Base-by-base conservation (phyloP, 768 basidiomycete species). In the Trametes maxima region DNA sequence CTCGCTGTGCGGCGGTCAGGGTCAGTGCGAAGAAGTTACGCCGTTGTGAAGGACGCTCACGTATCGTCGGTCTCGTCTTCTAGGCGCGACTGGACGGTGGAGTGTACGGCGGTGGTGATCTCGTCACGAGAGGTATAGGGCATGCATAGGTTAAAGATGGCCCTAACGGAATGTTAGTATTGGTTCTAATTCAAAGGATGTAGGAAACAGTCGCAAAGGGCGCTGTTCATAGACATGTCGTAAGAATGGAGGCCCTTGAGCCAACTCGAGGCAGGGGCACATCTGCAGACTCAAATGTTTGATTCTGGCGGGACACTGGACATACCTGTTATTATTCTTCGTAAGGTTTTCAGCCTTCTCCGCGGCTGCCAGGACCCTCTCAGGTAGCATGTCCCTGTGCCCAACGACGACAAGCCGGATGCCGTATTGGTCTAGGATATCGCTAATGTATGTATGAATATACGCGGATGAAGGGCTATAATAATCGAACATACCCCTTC, bases 121-220 rank as follows among this genome's bases (percentile, higher is more conserved):
- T 99, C 97, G 69, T 99, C 92, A 28, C 89, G 83, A 1, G 95
- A 90, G 5, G 94, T 82, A 69, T 98, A 99, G 0, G 96, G 89
- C 81, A 95, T 93, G 75, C 92, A 94, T 5, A 98, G 77, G 70
- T 98, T 98, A 37, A 98, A 79, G 25, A 95, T 88, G 1, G 91
- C 87, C 35, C 95, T 98, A 57, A 17, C 11, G 12, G 24, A 16
- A 46, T 36, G 42, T 39, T 17, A n/a, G 10, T 3, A 7, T n/a
- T 1, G 42, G 1, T n/a, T 43, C 19, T 14, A 21, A 13, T 24
- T 13, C 21, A 5, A 24, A 12, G 12, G 21, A 3, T 1, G 12
- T 11, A 24, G 19, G 21, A 33, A 8, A 33, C 8, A 33, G 28
- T 8, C 8, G 28, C 28, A 33, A 33, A 8, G 28, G 28, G 8